Evolutionary conservation across 2,329 filamentous ascomycete species (phyloP).

Genomic region (Colletotrichum spaethianum): DNA sequence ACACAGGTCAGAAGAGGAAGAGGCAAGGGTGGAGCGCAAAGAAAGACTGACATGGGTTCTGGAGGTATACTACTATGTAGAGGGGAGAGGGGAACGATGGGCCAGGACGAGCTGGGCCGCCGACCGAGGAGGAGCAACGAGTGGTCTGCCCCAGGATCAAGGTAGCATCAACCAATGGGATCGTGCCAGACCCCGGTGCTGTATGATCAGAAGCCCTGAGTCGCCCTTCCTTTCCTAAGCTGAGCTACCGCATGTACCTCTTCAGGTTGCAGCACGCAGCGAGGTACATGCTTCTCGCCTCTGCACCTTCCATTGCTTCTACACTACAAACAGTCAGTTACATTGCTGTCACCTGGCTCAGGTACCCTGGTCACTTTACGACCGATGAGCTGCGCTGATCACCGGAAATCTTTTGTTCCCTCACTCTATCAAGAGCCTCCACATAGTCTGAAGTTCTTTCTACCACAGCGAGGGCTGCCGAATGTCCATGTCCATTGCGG

Average conservation of each 20-base stretch:
- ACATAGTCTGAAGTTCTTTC: neutral
- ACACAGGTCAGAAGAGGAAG: neutral
- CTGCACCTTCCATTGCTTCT: neutral
- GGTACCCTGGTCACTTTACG: neutral
- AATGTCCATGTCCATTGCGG: too few species aligned
- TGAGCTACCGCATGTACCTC: neutral
- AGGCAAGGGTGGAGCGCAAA: conserved; percentile 23
- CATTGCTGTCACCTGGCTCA: conserved; percentile 4
- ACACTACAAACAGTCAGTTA: neutral
- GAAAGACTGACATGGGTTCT: conserved; percentile 4
- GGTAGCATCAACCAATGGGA: conserved; percentile 8
- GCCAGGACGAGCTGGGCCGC: neutral
- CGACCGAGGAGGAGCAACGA: conserved; percentile 6
- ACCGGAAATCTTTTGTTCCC: neutral
- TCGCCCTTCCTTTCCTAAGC: neutral
- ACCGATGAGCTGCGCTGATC: neutral
- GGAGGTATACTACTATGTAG: neutral
- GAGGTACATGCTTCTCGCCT: neutral
- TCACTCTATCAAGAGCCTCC: neutral
- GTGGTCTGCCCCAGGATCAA: neutral
- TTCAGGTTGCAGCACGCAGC: neutral
- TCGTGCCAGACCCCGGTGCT: neutral
- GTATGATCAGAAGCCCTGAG: neutral
- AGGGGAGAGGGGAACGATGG: neutral
- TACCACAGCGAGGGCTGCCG: neutral